Base-by-base conservation (phyloP, 495 filamentous ascomycete genomes). In the Neurospora intermedia region DNA sequence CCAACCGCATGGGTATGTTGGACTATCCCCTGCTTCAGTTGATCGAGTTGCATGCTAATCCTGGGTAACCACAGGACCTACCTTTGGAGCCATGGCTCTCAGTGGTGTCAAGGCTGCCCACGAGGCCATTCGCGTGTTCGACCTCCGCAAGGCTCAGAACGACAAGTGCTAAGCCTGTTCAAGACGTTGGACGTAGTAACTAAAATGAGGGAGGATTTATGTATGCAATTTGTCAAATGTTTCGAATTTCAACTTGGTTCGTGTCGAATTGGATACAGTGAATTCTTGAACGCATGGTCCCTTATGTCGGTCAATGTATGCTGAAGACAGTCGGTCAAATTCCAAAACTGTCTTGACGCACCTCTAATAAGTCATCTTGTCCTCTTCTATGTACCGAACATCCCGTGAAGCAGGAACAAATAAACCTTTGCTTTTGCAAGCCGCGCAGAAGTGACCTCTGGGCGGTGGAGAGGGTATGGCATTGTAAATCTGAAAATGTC, bases 51-150 rank as follows among this genome's bases (percentile, higher is more conserved):
- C 20, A 18, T 62, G 15, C 38, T 74, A 46, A 62, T 3, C 2
- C 15, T 62, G 54, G 23, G 13, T 35, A 31, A 62, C 11, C 59
- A 7, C 31, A 77, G 77, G 79, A 31, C 77, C 81, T 45, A 93
- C 90, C 20, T 93, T 93, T 78, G 91, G 91, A 69, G 92, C 93
- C 54, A 96, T 96, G 93, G 92, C 88, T 18, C 85, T 96, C 48
- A 89, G 85, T 74, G 93, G 93, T 77, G 92, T 96, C 73, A 94
- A 94, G 85, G 93, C 93, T 77, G 93, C 93, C 45, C 92, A 97
- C 85, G 93, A 93, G 83, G 90, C 90, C 20, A 78, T 95, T 73
- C 87, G 84, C 75, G 89, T 96, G 66, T 93, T 93, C 77, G 92
- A 95, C 35, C 82, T 87, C 77, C 89, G 93, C 74, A 91, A 92